Percentiles rank a stretch among this genome's conserved stretches.
phyloP scores from a whole-genome alignment of 1,139 yeast species.

The Pichia sp. region DNA sequence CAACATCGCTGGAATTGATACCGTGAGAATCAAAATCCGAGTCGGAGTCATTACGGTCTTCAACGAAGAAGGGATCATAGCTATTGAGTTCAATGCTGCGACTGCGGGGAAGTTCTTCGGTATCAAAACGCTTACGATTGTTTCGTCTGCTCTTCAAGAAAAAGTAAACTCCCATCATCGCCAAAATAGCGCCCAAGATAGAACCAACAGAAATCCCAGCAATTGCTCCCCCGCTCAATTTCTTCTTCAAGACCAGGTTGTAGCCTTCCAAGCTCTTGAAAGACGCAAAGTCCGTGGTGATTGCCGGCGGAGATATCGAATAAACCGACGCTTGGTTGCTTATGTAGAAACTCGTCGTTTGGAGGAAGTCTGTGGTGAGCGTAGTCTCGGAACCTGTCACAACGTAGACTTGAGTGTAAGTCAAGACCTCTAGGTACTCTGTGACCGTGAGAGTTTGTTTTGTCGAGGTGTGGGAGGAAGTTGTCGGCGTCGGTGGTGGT shows the following conservation, averaged over 20 bases:
- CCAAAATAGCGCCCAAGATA: constrained; percentile 29
- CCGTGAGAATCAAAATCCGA: no score
- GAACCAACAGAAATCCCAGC: constrained; percentile 40
- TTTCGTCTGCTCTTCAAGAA: constrained; percentile 13
- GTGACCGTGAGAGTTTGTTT: constrained; percentile 10
- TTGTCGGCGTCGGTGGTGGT: not conserved
- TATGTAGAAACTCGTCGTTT: constrained; percentile 21
- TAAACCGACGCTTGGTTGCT: constrained; percentile 16
- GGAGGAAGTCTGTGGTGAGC: constrained; percentile 29
- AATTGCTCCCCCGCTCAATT: constrained; percentile 26
- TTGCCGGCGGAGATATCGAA: constrained; percentile 20
- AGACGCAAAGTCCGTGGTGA: constrained; percentile 17
- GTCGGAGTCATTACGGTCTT: no score
- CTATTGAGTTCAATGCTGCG: not conserved
- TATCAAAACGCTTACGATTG: constrained; percentile 5
- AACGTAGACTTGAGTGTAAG: constrained; percentile 33
- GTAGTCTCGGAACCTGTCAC: constrained; percentile 33
- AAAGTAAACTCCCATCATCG: constrained; percentile 18
- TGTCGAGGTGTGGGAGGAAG: not conserved
- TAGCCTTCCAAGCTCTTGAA: not conserved
- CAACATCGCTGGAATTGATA: no score
- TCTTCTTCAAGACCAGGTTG: not conserved
- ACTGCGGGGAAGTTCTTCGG: not conserved
- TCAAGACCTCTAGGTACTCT: constrained; percentile 10
- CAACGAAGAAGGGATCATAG: not conserved